These are phyloP conservation scores for Cokeromyces recurvatus DNA, from an alignment of 371 early-diverging fungal genomes.

Conservation along the genomic window DNA sequence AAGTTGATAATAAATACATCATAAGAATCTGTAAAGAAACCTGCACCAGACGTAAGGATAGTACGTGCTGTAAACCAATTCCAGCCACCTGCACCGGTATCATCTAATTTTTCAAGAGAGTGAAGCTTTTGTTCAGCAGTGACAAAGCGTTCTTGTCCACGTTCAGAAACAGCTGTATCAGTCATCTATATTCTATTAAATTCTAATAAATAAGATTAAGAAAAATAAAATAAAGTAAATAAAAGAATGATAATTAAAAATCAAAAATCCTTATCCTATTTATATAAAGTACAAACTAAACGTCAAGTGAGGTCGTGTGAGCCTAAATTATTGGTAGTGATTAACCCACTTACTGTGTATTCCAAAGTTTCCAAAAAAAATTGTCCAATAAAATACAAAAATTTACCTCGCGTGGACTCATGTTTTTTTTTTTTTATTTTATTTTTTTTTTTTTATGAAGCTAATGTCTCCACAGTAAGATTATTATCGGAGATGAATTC, in stretches of 20 bases:
- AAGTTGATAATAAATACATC: slow-evolving; percentile 85
- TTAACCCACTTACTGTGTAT: slow-evolving; percentile 2
- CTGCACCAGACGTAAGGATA: slow-evolving; percentile 78
- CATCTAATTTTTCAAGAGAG: slow-evolving; percentile 34
- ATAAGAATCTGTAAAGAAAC: slow-evolving; percentile 88
- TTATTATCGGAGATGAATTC: no score
- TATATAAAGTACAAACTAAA: slow-evolving; percentile 5
- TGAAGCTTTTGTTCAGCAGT: slow-evolving; percentile 30
- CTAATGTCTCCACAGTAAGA: no score
- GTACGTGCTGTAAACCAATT: slow-evolving; percentile 81
- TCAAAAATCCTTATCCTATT: slow-evolving; percentile 2
- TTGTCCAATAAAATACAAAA: slow-evolving; percentile 6
- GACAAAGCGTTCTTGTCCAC: slow-evolving; percentile 23
- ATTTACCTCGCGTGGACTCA: slow-evolving; percentile 16
- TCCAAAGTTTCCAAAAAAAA: slow-evolving; percentile 10
- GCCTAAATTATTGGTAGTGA: slow-evolving; percentile 17
- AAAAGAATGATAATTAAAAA: background rate
- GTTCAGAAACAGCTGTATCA: slow-evolving; percentile 14
- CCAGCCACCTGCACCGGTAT: slow-evolving; percentile 30
- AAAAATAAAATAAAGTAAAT: background rate
- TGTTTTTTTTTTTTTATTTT: no score
- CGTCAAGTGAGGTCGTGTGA: slow-evolving; percentile 33
- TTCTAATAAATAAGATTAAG: background rate
- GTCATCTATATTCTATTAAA: slow-evolving; percentile 4
- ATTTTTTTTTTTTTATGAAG: no score